A percentile compares a stretch with the other conserved stretches of the same genome.
These are phyloP conservation scores for Cucumis cinereus DNA, from an alignment of 306 rosid species.

Conservation along the genomic window DNA sequence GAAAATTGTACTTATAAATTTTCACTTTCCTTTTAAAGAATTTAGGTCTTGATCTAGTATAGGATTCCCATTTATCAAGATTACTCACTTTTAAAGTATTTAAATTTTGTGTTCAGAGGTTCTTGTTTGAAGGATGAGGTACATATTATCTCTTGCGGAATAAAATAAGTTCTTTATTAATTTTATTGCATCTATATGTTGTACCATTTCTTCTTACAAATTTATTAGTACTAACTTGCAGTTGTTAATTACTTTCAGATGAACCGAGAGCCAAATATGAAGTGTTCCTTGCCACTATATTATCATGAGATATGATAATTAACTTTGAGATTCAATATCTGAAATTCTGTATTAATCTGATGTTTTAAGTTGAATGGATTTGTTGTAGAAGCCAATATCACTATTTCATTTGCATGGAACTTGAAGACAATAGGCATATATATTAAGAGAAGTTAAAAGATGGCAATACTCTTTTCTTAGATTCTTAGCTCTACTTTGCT, in stretches of 20 bases:
- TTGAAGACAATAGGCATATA: neutral
- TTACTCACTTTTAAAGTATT: neutral
- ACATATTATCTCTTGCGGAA: slow-evolving; percentile 49
- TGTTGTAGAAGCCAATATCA: neutral
- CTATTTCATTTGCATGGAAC: no score
- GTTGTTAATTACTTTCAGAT: no score
- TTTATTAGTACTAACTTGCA: no score
- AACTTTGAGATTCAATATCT: neutral
- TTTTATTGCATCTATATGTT: neutral
- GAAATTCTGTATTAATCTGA: neutral
- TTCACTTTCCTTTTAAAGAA: neutral
- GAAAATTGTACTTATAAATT: neutral
- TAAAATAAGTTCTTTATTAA: neutral
- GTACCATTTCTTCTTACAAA: neutral
- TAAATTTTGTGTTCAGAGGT: slow-evolving; percentile 41
- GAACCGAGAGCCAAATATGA: no score
- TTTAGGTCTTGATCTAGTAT: neutral
- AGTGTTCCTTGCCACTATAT: neutral
- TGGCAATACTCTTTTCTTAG: neutral
- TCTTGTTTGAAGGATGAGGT: slow-evolving; percentile 94
- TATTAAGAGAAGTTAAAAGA: neutral
- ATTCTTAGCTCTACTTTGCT: neutral
- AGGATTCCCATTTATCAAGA: neutral
- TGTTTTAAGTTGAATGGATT: neutral
- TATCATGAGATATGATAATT: no score